Conservation (phyloP, 441 rosid genomes). For the Eruca vesicaria region DNA sequence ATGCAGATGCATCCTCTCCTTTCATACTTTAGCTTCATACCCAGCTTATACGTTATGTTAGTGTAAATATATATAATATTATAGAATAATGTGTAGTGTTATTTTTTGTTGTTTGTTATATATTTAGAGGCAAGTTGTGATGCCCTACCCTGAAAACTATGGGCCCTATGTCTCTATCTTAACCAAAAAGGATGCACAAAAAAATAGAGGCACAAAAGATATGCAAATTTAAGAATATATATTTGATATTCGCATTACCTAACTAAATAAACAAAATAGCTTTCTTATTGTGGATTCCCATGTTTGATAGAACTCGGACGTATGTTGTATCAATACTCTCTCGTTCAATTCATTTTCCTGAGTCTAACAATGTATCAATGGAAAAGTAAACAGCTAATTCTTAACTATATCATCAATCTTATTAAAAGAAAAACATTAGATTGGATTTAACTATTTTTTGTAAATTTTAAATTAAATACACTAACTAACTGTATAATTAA, state of each 20-base stretch:
- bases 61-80: not conserved
- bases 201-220: too few relatives aligned
- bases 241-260: not conserved
- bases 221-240: not conserved
- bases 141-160: not conserved
- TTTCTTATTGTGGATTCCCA: not conserved
- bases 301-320: not conserved
- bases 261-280: not conserved
- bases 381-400: not conserved
- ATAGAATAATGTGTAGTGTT: not conserved
- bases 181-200: not conserved
- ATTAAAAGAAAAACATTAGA: too few relatives aligned
- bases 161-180: constrained; percentile 11
- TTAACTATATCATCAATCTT: too few relatives aligned
- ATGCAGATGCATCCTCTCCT: not conserved
- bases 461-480: not conserved
- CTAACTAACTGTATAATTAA: not conserved
- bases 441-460: too few relatives aligned
- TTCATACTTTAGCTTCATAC: not conserved
- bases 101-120: not conserved
- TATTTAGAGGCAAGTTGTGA: constrained; percentile 6
- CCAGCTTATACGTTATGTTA: not conserved
- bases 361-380: not conserved
- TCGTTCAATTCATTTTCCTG: not conserved
- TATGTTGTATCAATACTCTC: not conserved